phyloP scores from a whole-genome alignment of 2,329 filamentous ascomycete genomes.

The Aureobasidium uvarum region DNA sequence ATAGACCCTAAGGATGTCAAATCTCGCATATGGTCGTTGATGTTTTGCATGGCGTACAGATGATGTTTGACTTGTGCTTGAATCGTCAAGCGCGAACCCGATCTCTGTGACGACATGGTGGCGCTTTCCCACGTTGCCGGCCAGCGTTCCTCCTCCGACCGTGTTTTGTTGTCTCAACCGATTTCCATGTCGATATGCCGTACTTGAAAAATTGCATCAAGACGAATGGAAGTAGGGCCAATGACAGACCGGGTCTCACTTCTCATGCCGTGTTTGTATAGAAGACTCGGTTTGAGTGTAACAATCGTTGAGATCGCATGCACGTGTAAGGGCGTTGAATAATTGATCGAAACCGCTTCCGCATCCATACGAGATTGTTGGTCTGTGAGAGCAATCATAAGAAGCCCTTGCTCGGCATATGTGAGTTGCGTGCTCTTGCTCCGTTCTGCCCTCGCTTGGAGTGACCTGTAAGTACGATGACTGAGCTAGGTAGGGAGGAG shows the following conservation, averaged over 20 bases:
- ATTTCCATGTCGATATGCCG: constrained; percentile 2
- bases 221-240: not conserved
- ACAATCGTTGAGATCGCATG: not conserved
- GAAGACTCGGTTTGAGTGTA: not conserved
- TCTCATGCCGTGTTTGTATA: not conserved
- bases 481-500: not conserved
- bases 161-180: constrained; percentile 14
- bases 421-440: not conserved
- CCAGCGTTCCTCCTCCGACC: constrained; percentile 15
- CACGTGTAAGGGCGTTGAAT: not conserved
- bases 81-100: not conserved
- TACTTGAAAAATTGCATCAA: constrained; percentile 6
- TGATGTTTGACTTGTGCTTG: not conserved
- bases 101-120: constrained; percentile 21
- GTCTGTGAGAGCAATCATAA: not conserved
- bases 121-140: constrained; percentile 15
- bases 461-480: not conserved
- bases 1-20: not conserved
- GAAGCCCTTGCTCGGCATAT: not conserved
- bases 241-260: not conserved
- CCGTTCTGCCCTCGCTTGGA: not conserved
- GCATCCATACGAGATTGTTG: not conserved
- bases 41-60: constrained; percentile 1
- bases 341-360: not conserved
- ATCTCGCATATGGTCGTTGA: not conserved